A percentile compares a stretch with the other conserved stretches of the same genome.
Evolutionary conservation across 148 eudicot genomes (phyloP).

Genomic region (Amaranthus palmeri): DNA sequence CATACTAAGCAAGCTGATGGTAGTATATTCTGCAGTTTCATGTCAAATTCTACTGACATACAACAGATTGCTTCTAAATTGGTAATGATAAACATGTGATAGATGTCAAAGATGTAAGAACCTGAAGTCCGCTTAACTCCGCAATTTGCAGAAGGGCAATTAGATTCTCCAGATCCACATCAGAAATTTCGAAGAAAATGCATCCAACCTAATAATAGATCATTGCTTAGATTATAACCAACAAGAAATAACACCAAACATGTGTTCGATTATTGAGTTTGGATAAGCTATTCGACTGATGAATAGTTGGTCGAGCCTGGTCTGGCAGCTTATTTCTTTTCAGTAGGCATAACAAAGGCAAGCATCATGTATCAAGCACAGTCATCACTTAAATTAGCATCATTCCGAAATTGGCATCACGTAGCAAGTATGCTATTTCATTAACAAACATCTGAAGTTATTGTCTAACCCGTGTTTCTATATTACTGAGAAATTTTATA

Average conservation of each 20-base stretch:
- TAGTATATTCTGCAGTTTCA: no score
- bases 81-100: not conserved
- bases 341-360: not conserved
- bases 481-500: no score
- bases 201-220: constrained; percentile 46
- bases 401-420: not conserved
- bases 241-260: not conserved
- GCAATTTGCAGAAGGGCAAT: constrained; percentile 38
- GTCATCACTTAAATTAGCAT: not conserved
- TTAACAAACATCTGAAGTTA: not conserved
- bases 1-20: constrained; percentile 11
- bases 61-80: not conserved
- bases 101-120: constrained; percentile 18
- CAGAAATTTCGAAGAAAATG: constrained; percentile 34
- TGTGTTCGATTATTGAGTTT: not conserved
- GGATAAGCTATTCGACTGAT: not conserved
- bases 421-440: not conserved
- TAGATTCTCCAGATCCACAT: constrained; percentile 48
- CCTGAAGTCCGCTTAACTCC: constrained; percentile 54
- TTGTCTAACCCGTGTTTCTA: no score
- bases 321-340: not conserved
- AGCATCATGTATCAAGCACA: not conserved
- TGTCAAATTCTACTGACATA: no score
- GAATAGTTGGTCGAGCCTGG: not conserved
- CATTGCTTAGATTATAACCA: constrained; percentile 4